Conservation (phyloP, 208 protist genomes). For the Polymyxa betae region DNA sequence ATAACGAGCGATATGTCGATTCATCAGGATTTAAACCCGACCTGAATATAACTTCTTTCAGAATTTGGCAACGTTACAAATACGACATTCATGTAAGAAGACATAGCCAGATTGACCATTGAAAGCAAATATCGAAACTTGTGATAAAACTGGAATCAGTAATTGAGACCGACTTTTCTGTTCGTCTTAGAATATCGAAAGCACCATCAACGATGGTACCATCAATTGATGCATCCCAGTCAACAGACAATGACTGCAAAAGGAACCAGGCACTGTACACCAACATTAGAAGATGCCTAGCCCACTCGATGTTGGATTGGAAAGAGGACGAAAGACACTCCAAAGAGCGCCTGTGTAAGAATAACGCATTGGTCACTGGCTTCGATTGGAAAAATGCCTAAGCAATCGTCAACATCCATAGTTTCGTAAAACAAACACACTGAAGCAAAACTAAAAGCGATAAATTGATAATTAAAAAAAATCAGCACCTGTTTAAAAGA, state of each 20-base stretch:
- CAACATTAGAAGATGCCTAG: slow-evolving; percentile 42
- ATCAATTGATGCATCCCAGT: not conserved
- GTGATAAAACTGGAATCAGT: no score
- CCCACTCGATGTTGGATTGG: slow-evolving; percentile 22
- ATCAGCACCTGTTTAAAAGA: not conserved
- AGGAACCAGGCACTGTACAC: slow-evolving; percentile 44
- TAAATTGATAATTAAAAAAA: not conserved
- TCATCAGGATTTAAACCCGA: not conserved
- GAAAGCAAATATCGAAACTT: not conserved
- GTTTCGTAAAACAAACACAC: no score
- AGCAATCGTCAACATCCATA: no score
- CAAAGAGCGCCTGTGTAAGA: not conserved
- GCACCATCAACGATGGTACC: slow-evolving; percentile 29
- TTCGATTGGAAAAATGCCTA: slow-evolving; percentile 32
- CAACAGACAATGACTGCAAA: not conserved
- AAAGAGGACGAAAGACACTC: not conserved
- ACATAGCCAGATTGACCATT: not conserved
- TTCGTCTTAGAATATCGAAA: not conserved
- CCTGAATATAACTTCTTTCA: not conserved
- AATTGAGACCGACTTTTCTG: not conserved
- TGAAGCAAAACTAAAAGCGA: slow-evolving; percentile 1
- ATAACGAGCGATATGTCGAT: slow-evolving; percentile 5
- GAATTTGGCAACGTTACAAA: not conserved
- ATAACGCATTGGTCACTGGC: not conserved
- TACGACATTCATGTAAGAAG: not conserved